Percentiles rank a stretch among this genome's conserved stretches.
phyloP scores from a whole-genome alignment of 176 grass and related monocot genomes.

The Leersia perrieri region DNA sequence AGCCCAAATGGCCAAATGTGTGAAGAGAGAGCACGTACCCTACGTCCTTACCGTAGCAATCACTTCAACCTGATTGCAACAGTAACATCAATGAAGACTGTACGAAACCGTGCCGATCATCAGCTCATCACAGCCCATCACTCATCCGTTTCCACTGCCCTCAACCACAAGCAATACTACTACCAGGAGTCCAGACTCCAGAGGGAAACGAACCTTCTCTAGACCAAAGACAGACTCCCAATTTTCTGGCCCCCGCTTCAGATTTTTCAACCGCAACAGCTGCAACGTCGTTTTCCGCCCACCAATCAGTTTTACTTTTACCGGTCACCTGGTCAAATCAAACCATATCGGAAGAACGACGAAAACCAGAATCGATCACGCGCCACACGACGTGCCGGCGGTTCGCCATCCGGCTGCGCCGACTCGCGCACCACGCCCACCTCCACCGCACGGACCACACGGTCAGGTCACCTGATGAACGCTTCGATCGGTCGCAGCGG shows the following conservation, averaged over 20 bases:
- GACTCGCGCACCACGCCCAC: neutral
- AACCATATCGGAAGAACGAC: neutral
- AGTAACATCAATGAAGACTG: neutral
- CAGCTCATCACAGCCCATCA: too few species aligned
- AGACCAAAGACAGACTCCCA: neutral
- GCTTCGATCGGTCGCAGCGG: neutral
- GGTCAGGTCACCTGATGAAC: neutral
- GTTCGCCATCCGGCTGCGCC: neutral
- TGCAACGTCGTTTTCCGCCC: slow-evolving; percentile 7
- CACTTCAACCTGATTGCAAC: neutral
- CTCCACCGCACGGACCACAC: neutral
- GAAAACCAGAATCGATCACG: neutral
- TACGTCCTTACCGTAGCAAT: too few species aligned
- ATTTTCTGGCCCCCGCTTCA: neutral
- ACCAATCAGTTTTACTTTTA: neutral
- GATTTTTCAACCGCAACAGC: neutral
- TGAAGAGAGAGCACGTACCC: too few species aligned
- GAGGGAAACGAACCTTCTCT: neutral
- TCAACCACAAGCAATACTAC: neutral
- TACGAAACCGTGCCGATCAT: neutral
- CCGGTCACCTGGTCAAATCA: neutral
- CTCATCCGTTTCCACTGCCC: neutral
- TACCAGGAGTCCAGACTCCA: too few species aligned
- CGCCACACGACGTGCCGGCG: neutral
- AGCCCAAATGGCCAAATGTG: too few species aligned